Conservation (phyloP, 163 green algal genomes). For the Trebouxia gelatinosa region DNA sequence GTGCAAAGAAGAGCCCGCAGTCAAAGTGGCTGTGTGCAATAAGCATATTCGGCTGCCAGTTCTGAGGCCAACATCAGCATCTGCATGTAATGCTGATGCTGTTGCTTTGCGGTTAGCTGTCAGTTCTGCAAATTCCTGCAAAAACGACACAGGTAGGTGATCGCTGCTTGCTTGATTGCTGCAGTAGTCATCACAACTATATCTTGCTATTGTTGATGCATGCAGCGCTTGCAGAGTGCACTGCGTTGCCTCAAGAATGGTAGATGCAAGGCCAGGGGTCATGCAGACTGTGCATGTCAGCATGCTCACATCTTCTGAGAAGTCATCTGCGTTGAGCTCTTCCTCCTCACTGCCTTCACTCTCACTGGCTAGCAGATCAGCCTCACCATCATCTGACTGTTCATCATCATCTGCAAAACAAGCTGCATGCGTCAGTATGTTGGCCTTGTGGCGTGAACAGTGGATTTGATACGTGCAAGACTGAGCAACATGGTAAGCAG, state of each 20-base stretch:
- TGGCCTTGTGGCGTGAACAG: neutral
- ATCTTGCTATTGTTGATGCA: neutral
- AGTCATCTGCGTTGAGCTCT: constrained; percentile 32
- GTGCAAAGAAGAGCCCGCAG: too few species aligned
- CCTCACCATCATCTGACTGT: neutral
- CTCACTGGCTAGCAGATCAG: constrained; percentile 11
- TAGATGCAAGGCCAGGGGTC: neutral
- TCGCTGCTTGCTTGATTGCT: neutral
- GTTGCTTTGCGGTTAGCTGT: neutral
- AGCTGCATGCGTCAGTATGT: neutral
- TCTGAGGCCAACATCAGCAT: too few species aligned
- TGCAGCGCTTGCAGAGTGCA: too few species aligned
- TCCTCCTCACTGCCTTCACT: constrained; percentile 36
- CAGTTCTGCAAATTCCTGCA: constrained; percentile 14
- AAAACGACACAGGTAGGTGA: neutral
- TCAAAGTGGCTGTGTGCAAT: too few species aligned
- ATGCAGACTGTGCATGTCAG: neutral
- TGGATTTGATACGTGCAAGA: neutral
- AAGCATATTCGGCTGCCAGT: too few species aligned
- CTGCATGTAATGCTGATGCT: too few species aligned
- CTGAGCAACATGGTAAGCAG: neutral
- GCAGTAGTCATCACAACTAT: neutral
- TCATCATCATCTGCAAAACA: neutral
- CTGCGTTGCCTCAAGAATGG: neutral
- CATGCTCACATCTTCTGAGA: constrained; percentile 27